A percentile compares a stretch with the other conserved stretches of the same genome.
phyloP scores from a whole-genome alignment of 2,329 filamentous ascomycete species.

The Phyllosticta capitalensis region DNA sequence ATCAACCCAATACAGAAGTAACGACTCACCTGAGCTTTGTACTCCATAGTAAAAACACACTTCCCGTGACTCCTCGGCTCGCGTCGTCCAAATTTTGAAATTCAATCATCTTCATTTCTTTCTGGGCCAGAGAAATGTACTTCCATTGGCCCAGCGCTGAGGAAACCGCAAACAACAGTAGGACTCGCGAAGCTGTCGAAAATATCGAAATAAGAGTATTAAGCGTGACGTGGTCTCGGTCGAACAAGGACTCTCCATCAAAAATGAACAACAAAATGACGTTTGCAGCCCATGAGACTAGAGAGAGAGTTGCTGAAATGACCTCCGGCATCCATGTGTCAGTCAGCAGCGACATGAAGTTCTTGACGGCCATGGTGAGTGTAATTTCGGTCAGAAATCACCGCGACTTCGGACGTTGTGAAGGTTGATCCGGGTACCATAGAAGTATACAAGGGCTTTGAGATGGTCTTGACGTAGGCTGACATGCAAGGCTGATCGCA shows the following conservation, averaged over 20 bases:
- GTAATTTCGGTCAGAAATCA: too few relatives aligned
- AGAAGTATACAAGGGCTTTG: too few relatives aligned
- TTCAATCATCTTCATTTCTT: neutral
- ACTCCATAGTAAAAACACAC: neutral
- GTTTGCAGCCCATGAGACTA: neutral
- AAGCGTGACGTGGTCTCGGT: conserved; percentile 11
- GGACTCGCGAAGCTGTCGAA: conserved; percentile 8
- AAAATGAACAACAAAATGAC: neutral
- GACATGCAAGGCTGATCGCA: too few relatives aligned
- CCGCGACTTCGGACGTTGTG: too few relatives aligned
- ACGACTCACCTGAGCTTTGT: neutral
- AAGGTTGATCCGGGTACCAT: too few relatives aligned
- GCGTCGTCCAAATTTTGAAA: conserved; percentile 2
- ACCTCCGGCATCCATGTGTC: neutral
- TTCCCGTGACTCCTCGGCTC: neutral
- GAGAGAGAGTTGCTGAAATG: neutral
- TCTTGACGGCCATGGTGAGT: neutral
- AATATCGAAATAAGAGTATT: conserved; percentile 13
- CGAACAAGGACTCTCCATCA: neutral
- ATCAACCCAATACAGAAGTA: neutral
- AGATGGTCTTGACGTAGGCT: too few relatives aligned
- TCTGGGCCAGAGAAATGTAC: conserved; percentile 5
- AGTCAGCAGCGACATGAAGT: neutral
- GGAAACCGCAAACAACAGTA: conserved; percentile 4
- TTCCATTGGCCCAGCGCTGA: conserved; percentile 12